phyloP scores from a whole-genome alignment of 805 yeast genomes.

The Metschnikowia vanudenii region DNA sequence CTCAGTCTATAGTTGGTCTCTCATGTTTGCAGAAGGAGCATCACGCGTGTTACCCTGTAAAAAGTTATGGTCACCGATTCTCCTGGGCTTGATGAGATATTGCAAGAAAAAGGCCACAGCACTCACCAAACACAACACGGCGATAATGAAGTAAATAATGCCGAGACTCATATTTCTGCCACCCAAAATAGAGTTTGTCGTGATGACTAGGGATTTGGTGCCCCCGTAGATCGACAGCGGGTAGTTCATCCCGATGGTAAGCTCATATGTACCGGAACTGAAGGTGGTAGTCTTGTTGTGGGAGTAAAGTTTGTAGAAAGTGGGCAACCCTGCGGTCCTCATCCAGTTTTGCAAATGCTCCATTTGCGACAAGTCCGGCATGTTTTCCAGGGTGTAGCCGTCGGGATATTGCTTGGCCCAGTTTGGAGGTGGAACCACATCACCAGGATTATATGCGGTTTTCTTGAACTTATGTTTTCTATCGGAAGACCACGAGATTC shows the following conservation, averaged over 20 bases:
- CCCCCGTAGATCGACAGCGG: slow-evolving; percentile 86
- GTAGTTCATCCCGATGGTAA: slow-evolving; percentile 71
- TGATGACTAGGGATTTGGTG: slow-evolving; percentile 75
- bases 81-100: slow-evolving; percentile 80
- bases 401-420: slow-evolving; percentile 80
- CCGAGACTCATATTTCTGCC: slow-evolving; percentile 86
- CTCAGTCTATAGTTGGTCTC: slow-evolving; percentile 20
- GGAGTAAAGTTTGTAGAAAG: slow-evolving; percentile 78
- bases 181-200: slow-evolving; percentile 82
- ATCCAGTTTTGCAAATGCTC: slow-evolving; percentile 95
- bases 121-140: slow-evolving; percentile 68
- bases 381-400: slow-evolving; percentile 80
- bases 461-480: slow-evolving; percentile 61
- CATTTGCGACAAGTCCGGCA: slow-evolving; percentile 75
- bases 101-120: slow-evolving; percentile 76
- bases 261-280: slow-evolving; percentile 63
- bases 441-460: slow-evolving; percentile 62
- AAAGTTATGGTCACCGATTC: slow-evolving; percentile 76
- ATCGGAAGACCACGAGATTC: slow-evolving; percentile 87
- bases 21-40: slow-evolving; percentile 19
- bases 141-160: slow-evolving; percentile 79
- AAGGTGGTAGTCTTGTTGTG: slow-evolving; percentile 62
- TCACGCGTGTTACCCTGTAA: slow-evolving; percentile 28
- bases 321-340: slow-evolving; percentile 93
- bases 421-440: slow-evolving; percentile 92